Evolutionary conservation across 306 rosid genomes (phyloP), one percentile per base, ranked within the genome.

Genomic region (Crataegus laevigata): DNA sequence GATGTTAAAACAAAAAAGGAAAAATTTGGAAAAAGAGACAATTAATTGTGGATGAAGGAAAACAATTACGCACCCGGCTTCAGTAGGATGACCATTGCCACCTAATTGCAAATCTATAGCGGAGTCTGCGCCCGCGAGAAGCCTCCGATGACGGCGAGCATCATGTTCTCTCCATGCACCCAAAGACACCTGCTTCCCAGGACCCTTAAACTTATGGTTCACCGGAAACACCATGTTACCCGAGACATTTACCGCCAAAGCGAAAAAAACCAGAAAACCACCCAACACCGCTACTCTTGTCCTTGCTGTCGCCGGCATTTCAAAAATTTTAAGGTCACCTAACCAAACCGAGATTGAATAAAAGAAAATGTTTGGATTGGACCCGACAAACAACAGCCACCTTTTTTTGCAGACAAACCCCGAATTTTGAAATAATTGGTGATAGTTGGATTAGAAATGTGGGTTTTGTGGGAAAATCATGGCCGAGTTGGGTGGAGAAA

Each of bases 21-120:
- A 40, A 40, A 40, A 9, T 9, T 40, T 40, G 12, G 12, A 10
- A 40, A 40, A 40, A 40, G 11, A 40, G 11, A 40, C 43, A 8
- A 50, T 47, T 29, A 61, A 61, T 22, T 58, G 17, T 22, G 26
- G 29, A 9, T 25, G 52, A 36, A 30, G 22, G 17, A 62, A 30
- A 22, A 71, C 54, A 69, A 29, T 8, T 54, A 57, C 80, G 0
- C 65, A 96, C 99, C 99, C 99, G 74, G 84, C 71, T 77, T 83
- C 80, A 68, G 90, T 65, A 58, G 98, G 93, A 10, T 68, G 78
- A 12, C 97, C 97, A 81, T 83, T 87, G 75, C 99, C 99, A 58
- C 96, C 99, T 69, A 96, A 80, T 73, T 79, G 66, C 34, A 92
- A 29, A 84, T 96, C 98, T 17, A 83, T 69, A 4, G 89, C 42